Base-by-base conservation (phyloP, 371 early-diverging fungal genomes). In the Syncephalis fuscata region DNA sequence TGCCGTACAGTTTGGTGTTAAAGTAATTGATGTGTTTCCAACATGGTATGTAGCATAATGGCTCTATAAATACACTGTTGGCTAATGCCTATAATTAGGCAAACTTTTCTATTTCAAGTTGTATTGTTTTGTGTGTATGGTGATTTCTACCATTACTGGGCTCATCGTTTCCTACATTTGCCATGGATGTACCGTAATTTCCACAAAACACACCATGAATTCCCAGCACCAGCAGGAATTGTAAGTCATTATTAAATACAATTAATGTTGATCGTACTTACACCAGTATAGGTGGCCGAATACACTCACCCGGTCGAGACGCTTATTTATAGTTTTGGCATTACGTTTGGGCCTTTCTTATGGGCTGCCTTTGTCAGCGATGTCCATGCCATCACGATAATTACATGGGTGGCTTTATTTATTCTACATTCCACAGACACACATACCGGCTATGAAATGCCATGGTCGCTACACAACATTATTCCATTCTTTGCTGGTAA, bases 381-480 rank as follows among this genome's bases (percentile, higher is more conserved):
- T 39, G 61, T 88, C 48, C 89, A 88, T 54, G 57, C 88, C 16
- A 61, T 85, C 40, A 82, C 83, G 25, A 74, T 89, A 69, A 59
- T 85, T 39, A 56, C 70, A 21, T 91, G 92, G 91, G 73, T 88
- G 54, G 66, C 73, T 17, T 58, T 74, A 11, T 74, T 84, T 52
- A 71, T 87, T 39, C 74, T 80, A 59, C 82, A 82, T 63, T 78
- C 88, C 11, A 78, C 91, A 27, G 92, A 92, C 61, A 82, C 87
- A 42, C 94, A 94, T 64, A 84, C 87, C 37, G 92, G 94, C 0
- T 92, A 91, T 56, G 92, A 92, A 55, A 90, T 92, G 59, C 94
- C 92, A 27, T 90, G 89, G 88, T 80, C 80, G n/a, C 70, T 85
- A 46, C 74, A 77, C 56, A 70, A 82, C 61, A 68, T 69, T 46